These are phyloP conservation scores for Termitomyces eurrhizus DNA, from an alignment of 768 basidiomycete species.

Conservation along the genomic window DNA sequence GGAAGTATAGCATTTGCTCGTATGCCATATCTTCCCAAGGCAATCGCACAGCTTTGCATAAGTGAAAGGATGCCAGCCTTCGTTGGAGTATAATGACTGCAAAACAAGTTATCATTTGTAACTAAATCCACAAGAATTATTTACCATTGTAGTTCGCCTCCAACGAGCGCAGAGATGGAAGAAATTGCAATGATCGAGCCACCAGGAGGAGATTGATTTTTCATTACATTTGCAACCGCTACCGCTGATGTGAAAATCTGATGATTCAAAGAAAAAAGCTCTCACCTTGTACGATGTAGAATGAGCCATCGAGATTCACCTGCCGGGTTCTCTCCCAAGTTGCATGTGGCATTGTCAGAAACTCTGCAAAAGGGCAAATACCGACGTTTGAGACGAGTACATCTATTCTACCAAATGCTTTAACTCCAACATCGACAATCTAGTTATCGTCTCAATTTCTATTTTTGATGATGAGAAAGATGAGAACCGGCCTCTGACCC, in stretches of 20 bases:
- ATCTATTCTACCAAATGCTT: slow-evolving; percentile 63
- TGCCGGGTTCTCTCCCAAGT: slow-evolving; percentile 63
- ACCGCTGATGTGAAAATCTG: slow-evolving; percentile 7
- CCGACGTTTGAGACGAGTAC: slow-evolving; percentile 46
- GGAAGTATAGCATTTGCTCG: slow-evolving; percentile 71
- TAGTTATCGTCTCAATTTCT: slow-evolving; percentile 19
- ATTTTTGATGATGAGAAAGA: neutral
- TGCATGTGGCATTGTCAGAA: slow-evolving; percentile 61
- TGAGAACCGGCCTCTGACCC: slow-evolving; percentile 30
- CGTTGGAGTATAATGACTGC: slow-evolving; percentile 73
- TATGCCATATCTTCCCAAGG: slow-evolving; percentile 73
- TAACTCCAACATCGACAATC: slow-evolving; percentile 60
- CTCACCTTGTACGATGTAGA: slow-evolving; percentile 63
- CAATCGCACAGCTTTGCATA: slow-evolving; percentile 79
- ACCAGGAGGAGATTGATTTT: slow-evolving; percentile 59
- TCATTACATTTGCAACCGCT: slow-evolving; percentile 77
- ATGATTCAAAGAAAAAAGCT: neutral
- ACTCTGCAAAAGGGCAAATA: slow-evolving; percentile 76
- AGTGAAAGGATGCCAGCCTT: slow-evolving; percentile 75
- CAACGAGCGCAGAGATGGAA: slow-evolving; percentile 77
- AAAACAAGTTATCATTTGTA: slow-evolving; percentile 1
- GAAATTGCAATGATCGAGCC: slow-evolving; percentile 75
- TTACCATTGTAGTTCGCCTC: slow-evolving; percentile 67
- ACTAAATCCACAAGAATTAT: slow-evolving; percentile 5
- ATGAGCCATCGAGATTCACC: slow-evolving; percentile 75